Percentiles rank a stretch among this genome's conserved stretches.
These are phyloP conservation scores for Vitis amurensis DNA, from an alignment of 164 flowering plant species.

Conservation along the genomic window DNA sequence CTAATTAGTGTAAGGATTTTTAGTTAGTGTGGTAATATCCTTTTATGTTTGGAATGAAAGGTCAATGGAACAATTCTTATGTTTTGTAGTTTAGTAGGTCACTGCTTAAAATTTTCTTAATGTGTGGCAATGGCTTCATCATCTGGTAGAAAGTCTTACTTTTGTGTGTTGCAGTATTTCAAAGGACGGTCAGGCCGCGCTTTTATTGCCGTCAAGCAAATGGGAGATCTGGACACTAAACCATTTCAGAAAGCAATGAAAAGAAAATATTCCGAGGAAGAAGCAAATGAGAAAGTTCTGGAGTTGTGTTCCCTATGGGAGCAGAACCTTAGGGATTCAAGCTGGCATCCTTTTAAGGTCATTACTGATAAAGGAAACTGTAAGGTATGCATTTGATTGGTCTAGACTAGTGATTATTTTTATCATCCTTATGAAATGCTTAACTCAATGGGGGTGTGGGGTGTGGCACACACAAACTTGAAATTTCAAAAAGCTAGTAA, in stretches of 20 bases:
- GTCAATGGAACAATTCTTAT: too few relatives aligned
- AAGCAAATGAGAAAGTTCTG: conserved; percentile 34
- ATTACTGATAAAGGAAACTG: conserved; percentile 18
- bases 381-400: conserved; percentile 23
- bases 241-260: conserved; percentile 38
- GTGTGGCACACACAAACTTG: background rate
- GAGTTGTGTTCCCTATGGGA: conserved; percentile 44
- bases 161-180: conserved; percentile 21
- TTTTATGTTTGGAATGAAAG: too few relatives aligned
- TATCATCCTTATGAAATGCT: background rate
- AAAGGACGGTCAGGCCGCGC: conserved; percentile 7
- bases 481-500: background rate
- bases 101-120: too few relatives aligned
- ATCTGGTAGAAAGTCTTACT: background rate
- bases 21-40: background rate
- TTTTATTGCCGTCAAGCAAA: conserved; percentile 39
- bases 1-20: conserved; percentile 43
- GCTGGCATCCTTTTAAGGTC: conserved; percentile 58
- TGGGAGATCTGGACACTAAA: conserved; percentile 49
- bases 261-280: conserved; percentile 27
- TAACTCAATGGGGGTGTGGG: too few relatives aligned
- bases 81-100: background rate
- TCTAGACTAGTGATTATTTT: background rate
- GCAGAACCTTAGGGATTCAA: conserved; percentile 37
- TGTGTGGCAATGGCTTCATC: too few relatives aligned